These are phyloP conservation scores for Ascomycota sp. DNA, from an alignment of 2,329 filamentous ascomycete genomes.

Conservation along the genomic window DNA sequence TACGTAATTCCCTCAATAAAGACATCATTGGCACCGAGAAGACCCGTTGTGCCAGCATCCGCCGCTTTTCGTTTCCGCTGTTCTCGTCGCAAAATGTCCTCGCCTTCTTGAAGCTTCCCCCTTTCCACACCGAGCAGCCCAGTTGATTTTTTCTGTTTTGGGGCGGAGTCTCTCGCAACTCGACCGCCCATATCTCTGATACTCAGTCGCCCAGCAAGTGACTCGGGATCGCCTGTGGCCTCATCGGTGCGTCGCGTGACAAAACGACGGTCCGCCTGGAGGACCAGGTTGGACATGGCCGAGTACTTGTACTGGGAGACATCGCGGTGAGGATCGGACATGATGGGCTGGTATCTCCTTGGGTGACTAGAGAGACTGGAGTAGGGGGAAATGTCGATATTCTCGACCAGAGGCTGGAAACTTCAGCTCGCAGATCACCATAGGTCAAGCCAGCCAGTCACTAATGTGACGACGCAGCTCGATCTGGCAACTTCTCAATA, in stretches of 20 bases:
- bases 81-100: slow-evolving; percentile 62
- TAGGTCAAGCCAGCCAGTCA: slow-evolving; percentile 8
- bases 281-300: slow-evolving; percentile 99
- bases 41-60: slow-evolving; percentile 49
- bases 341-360: slow-evolving; percentile 20
- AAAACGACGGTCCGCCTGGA: slow-evolving; percentile 96
- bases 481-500: too few relatives aligned
- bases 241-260: slow-evolving; percentile 82
- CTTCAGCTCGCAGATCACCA: slow-evolving; percentile 13
- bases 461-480: background rate
- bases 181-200: slow-evolving; percentile 86
- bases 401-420: slow-evolving; percentile 16
- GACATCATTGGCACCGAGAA: slow-evolving; percentile 65
- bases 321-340: slow-evolving; percentile 58
- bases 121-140: slow-evolving; percentile 50
- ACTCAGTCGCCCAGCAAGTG: slow-evolving; percentile 77
- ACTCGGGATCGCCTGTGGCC: slow-evolving; percentile 90
- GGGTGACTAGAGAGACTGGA: slow-evolving; percentile 5
- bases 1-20: slow-evolving; percentile 82
- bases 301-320: slow-evolving; percentile 97
- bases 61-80: slow-evolving; percentile 70
- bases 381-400: slow-evolving; percentile 11
- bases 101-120: slow-evolving; percentile 54
- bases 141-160: slow-evolving; percentile 56
- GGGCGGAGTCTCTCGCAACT: slow-evolving; percentile 55